Base-by-base conservation (phyloP, 1,139 yeast species). In the Citeromyces hawaiiensis region DNA sequence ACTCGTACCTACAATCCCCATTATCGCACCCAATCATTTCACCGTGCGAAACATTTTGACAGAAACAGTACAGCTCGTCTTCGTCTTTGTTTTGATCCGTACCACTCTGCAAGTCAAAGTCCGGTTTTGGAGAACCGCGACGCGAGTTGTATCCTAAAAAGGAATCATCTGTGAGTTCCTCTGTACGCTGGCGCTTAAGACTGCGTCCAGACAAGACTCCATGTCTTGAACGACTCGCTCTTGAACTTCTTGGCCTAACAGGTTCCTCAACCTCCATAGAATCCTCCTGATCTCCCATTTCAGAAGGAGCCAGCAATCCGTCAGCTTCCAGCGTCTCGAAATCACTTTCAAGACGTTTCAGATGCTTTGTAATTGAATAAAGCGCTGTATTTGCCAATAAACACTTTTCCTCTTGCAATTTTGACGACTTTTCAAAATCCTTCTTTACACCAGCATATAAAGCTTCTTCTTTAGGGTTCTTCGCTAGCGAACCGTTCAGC, bases 21-120 rank as follows among this genome's bases (percentile, higher is more conserved):
- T 82, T 82, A 55, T 86, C 96, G 57, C 96, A 86, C 0, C 94
- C 95, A 57, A 86, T 78, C 95, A 86, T 86, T 48, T 83, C 85
- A 10, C 95, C 95, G 60, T 79, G 83, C 1, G 94, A 82, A 0
- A 82, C 87, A 46, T 85, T 74, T 49, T 82, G 85, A 55, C 96
- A 86, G 59, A 80, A 73, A 57, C 95, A 86, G 56, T 85, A 86
- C 40, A 76, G 59, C 43, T 70, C 74, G 21, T 82, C 83, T 47
- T 78, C 87, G 39, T 78, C 88, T 23, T 35, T 35, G 7, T 17
- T 35, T 19, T 23, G 21, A 19, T 35, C 27, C 13, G 37, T 35
- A 8, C 15, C 19, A 10, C 14, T 33, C 10, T 17, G 35, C 13
- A n/a, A 17, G 17, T 17, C 17, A 4, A 23, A 18, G 8, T 19